phyloP scores from a whole-genome alignment of 1,139 yeast genomes.

The Taiozyma sp. region DNA sequence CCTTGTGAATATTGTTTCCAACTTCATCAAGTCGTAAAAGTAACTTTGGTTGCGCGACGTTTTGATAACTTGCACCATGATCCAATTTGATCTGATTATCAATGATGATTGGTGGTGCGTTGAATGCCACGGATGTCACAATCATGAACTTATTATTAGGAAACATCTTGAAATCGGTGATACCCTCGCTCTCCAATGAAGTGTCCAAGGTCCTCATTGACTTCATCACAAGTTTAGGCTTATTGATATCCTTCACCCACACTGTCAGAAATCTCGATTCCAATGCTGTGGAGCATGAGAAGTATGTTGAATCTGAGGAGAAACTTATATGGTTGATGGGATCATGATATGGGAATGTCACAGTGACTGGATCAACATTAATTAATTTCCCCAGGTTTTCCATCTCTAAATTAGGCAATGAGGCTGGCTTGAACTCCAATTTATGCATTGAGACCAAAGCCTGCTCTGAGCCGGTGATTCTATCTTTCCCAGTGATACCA shows the following conservation, averaged over 20 bases:
- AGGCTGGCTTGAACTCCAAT: constrained; percentile 26
- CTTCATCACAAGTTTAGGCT: constrained; percentile 70
- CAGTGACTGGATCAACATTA: constrained; percentile 56
- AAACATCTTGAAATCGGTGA: constrained; percentile 75
- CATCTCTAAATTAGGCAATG: not conserved
- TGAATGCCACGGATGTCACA: constrained; percentile 55
- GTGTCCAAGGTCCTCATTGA: constrained; percentile 57
- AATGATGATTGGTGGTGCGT: constrained; percentile 56
- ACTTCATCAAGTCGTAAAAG: constrained; percentile 65
- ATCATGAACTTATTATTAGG: constrained; percentile 55
- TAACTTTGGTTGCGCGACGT: constrained; percentile 51
- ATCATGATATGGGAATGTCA: constrained; percentile 81
- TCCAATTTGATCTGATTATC: constrained; percentile 44
- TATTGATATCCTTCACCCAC: constrained; percentile 53
- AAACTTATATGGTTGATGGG: constrained; percentile 73
- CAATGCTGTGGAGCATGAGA: constrained; percentile 80
- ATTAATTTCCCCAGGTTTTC: constrained; percentile 10
- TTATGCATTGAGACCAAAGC: constrained; percentile 73
- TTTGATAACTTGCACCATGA: constrained; percentile 20
- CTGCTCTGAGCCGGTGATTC: constrained; percentile 67
- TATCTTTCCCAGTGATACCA: constrained; percentile 78
- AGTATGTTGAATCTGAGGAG: constrained; percentile 62
- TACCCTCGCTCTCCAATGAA: constrained; percentile 77
- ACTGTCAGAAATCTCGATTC: constrained; percentile 79
- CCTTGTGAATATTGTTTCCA: constrained; percentile 73